Evolutionary conservation across 148 eudicot genomes (phyloP).

Genomic region (Vaccinium vitisidaea): DNA sequence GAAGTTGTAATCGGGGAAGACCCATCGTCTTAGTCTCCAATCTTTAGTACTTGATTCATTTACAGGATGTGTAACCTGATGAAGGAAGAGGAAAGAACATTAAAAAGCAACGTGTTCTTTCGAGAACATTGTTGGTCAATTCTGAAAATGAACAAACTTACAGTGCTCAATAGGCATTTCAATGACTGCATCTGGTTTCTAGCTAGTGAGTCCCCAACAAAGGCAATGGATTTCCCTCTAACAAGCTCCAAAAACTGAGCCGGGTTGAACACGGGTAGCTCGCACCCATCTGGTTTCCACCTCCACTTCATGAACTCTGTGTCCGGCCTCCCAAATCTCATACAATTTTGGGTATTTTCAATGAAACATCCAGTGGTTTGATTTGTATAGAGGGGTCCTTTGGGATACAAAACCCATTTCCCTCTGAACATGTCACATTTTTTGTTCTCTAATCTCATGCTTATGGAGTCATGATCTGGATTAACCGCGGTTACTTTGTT

Average conservation of each 20-base stretch:
- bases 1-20: slow-evolving; percentile 22
- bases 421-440: slow-evolving; percentile 49
- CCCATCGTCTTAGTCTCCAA: slow-evolving; percentile 20
- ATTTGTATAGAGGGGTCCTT: slow-evolving; percentile 39
- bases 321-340: slow-evolving; percentile 49
- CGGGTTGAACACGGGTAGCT: slow-evolving; percentile 36
- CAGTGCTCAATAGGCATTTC: slow-evolving; percentile 38
- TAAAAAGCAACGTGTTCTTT: no score
- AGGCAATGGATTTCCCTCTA: slow-evolving; percentile 43
- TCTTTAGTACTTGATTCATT: slow-evolving; percentile 10
- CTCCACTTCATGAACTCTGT: slow-evolving; percentile 46
- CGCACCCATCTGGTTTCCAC: slow-evolving; percentile 55
- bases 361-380: slow-evolving; percentile 24
- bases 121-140: not conserved
- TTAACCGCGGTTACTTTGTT: not conserved
- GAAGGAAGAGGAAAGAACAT: not conserved
- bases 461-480: not conserved
- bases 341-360: slow-evolving; percentile 41
- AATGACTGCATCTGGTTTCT: slow-evolving; percentile 57
- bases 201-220: slow-evolving; percentile 58
- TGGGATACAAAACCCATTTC: slow-evolving; percentile 35
- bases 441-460: not conserved
- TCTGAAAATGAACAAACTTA: slow-evolving; percentile 13
- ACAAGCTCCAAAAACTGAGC: slow-evolving; percentile 29
- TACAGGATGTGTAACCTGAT: slow-evolving; percentile 23